These are phyloP conservation scores for Zarea fungicola DNA, from an alignment of 2,329 filamentous ascomycete genomes.

Conservation along the genomic window DNA sequence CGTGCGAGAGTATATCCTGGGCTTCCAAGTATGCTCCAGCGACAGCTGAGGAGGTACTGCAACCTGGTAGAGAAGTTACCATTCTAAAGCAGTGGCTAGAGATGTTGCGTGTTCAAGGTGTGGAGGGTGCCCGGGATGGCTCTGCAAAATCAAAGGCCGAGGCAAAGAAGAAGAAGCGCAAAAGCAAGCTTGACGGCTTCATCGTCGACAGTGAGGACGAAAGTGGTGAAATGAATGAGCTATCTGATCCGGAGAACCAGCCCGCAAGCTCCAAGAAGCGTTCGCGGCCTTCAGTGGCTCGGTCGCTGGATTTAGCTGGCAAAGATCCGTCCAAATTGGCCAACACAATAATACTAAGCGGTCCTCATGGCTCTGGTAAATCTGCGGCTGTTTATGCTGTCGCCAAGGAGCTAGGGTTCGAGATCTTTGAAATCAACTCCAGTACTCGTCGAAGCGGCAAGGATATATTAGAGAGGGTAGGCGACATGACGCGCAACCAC, in stretches of 20 bases:
- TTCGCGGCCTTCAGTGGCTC: conserved; percentile 50
- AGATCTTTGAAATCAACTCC: conserved; percentile 91
- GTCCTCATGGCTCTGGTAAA: conserved; percentile 86
- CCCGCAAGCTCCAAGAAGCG: conserved; percentile 17
- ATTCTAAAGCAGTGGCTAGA: conserved; percentile 78
- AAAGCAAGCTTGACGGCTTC: conserved; percentile 74
- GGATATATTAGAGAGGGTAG: conserved; percentile 86
- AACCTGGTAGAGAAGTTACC: conserved; percentile 62
- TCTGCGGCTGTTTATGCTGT: conserved; percentile 88
- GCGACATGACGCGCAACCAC: conserved; percentile 96
- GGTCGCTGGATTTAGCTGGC: conserved; percentile 31
- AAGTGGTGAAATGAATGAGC: conserved; percentile 60
- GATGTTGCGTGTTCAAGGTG: conserved; percentile 68
- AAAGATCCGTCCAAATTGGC: conserved; percentile 45
- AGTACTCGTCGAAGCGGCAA: conserved; percentile 78
- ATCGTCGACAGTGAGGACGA: conserved; percentile 77
- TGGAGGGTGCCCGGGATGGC: conserved; percentile 55
- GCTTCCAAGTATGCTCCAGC: conserved; percentile 77
- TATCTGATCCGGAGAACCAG: conserved; percentile 46
- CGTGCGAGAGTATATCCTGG: conserved; percentile 72
- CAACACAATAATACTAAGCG: conserved; percentile 84
- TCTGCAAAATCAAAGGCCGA: conserved; percentile 22
- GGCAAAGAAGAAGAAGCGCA: conserved; percentile 60
- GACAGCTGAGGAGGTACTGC: conserved; percentile 66
- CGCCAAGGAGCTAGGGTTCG: conserved; percentile 86